Base-by-base conservation (phyloP, 2,329 filamentous ascomycete genomes). In the Paecilomyces fulvus region DNA sequence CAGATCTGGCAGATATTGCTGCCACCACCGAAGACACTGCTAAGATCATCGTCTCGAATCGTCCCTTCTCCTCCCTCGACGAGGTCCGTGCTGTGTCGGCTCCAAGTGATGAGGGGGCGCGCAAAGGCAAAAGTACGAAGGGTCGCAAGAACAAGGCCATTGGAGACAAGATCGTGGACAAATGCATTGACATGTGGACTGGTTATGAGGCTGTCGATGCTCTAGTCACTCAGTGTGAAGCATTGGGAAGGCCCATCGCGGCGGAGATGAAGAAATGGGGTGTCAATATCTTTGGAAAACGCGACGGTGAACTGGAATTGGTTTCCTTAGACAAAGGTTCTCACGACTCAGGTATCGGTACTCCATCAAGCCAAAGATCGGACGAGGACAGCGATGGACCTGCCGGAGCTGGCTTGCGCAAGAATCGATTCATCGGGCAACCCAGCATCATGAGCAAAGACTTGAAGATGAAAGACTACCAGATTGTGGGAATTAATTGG, bases 401-500 rank as follows among this genome's bases (percentile, higher is more conserved):
- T 51, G 68, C 68, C 9, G 61, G 65, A 28, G 66, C 65, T 7
- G 68, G 70, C 17, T 43, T n/a, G 11, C 65, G 68, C 14, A 74
- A 76, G 54, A 61, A 70, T 21, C 71, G 71, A 53, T 77, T 83
- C 54, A 73, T 86, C 46, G 74, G 80, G 31, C 89, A 97, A 70
- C 94, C 94, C 0, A 74, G 79, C 3, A 82, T 87, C 54, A 94
- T 99, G 89, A 82, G 83, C 30, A 80, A 86, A 0, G 82, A 88
- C 55, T 82, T 92, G 56, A 78, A 82, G 43, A 85, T 99, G 78
- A 96, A 97, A 69, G 87, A 94, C 33, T 97, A 96, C 67, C 94
- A 99, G 69, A 76, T 97, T 20, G 90, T 95, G 30, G 94, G 94
- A 3, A 81, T 99, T 53, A 97, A 97, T 68, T 99, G 94, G 94